Conservation (phyloP, 352 stramenopile genomes). For the Pythium coloratum region DNA sequence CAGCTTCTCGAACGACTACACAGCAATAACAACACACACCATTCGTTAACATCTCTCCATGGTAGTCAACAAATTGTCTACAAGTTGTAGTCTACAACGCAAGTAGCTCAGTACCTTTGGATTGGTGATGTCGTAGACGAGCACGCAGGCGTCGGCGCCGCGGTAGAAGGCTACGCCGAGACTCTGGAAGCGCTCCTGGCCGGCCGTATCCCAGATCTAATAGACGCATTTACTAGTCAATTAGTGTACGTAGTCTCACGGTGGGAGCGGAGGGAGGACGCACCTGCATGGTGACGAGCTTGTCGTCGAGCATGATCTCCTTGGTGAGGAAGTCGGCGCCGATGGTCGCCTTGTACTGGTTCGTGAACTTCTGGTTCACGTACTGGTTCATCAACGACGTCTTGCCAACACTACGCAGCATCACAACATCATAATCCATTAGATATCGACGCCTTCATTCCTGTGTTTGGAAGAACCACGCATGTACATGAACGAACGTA, state of each 20-base stretch:
- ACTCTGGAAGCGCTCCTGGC: constrained; percentile 98
- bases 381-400: constrained; percentile 99
- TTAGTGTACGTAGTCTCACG: no score
- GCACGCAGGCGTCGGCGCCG: constrained; percentile 96
- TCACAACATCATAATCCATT: not conserved
- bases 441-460: no score
- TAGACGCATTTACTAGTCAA: not conserved
- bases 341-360: constrained; percentile 99
- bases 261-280: not conserved
- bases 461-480: no score
- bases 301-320: constrained; percentile 95
- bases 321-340: constrained; percentile 99
- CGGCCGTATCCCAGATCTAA: constrained; percentile 99
- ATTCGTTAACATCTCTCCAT: no score
- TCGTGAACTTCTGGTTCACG: constrained; percentile 98
- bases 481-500: constrained; percentile 36
- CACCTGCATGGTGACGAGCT: constrained; percentile 94
- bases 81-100: no score
- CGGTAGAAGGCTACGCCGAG: constrained; percentile 98
- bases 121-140: constrained; percentile 99
- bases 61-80: no score
- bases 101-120: constrained; percentile 60
- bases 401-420: constrained; percentile 93
- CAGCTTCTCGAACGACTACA: constrained; percentile 96
- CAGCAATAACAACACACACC: no score